Evolutionary conservation across 2,329 filamentous ascomycete species (phyloP).

Genomic region (Diaporthe humulicola): DNA sequence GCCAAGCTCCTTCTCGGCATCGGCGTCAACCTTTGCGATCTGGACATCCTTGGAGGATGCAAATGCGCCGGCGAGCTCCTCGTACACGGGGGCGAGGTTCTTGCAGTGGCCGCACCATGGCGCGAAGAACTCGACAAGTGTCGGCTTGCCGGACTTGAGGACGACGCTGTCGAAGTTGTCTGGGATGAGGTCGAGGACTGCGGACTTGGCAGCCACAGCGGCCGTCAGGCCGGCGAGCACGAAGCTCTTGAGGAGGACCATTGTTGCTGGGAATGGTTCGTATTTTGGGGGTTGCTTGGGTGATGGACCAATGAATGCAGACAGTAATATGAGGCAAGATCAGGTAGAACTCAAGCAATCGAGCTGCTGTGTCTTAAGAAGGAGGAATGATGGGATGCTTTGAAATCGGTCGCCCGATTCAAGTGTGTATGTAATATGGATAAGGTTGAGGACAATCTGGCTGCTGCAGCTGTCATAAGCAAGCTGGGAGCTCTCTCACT

Average conservation of each 20-base stretch:
- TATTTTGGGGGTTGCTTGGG: not conserved
- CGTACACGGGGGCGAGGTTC: slow-evolving; percentile 93
- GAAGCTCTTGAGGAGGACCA: slow-evolving; percentile 73
- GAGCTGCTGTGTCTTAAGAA: slow-evolving; percentile 13
- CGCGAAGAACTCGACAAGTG: slow-evolving; percentile 97
- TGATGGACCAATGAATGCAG: slow-evolving; percentile 20
- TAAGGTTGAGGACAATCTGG: slow-evolving; percentile 38
- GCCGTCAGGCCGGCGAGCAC: slow-evolving; percentile 68
- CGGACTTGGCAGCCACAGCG: slow-evolving; percentile 77
- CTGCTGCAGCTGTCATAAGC: slow-evolving; percentile 24
- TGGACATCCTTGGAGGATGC: slow-evolving; percentile 79
- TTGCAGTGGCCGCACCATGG: slow-evolving; percentile 99
- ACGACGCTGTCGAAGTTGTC: slow-evolving; percentile 93
- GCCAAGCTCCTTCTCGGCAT: slow-evolving; percentile 86
- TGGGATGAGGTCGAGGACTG: slow-evolving; percentile 90
- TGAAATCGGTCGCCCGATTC: slow-evolving; percentile 48
- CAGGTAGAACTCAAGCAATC: slow-evolving; percentile 26
- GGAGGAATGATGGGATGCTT: slow-evolving; percentile 46
- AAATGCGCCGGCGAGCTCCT: slow-evolving; percentile 85
- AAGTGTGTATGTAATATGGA: slow-evolving; percentile 8
- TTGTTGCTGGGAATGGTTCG: slow-evolving; percentile 48
- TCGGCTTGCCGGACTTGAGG: slow-evolving; percentile 91
- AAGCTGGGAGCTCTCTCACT: slow-evolving; percentile 26
- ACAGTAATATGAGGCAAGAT: slow-evolving; percentile 12
- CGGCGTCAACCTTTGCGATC: slow-evolving; percentile 96